Evolutionary conservation across 73 alveolate genomes (phyloP).

Genomic region (Vitrella brassicaformis): DNA sequence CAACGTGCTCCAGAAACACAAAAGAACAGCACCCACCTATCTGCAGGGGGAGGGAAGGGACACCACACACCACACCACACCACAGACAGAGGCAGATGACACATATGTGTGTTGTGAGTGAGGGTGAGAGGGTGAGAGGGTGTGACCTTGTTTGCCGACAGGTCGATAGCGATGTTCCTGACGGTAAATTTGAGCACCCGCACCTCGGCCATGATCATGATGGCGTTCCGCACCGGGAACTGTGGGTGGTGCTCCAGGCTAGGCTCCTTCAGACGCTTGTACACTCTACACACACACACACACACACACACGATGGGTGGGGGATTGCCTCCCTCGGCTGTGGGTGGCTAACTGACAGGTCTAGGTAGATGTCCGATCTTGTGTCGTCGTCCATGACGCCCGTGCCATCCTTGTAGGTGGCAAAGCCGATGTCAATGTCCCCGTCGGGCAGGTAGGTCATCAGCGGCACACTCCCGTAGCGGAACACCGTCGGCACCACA

Average conservation of each 20-base stretch:
- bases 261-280: not conserved
- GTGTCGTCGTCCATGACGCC: not conserved
- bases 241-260: not conserved
- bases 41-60: too few relatives aligned
- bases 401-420: not conserved
- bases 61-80: too few relatives aligned
- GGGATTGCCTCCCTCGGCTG: too few relatives aligned
- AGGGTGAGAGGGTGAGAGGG: too few relatives aligned
- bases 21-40: not conserved
- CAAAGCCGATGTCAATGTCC: not conserved
- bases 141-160: not conserved
- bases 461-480: not conserved
- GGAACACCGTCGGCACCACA: not conserved
- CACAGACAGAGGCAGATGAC: too few relatives aligned
- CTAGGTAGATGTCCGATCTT: not conserved
- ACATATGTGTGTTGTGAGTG: too few relatives aligned
- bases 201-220: not conserved
- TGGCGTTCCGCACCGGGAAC: not conserved
- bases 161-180: not conserved
- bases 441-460: not conserved
- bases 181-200: not conserved
- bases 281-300: not conserved
- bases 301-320: not conserved
- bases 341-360: not conserved
- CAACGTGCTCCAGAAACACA: not conserved